These are phyloP conservation scores for Colletotrichum lindemuthianum DNA, from an alignment of 2,329 filamentous ascomycete species.

Conservation along the genomic window DNA sequence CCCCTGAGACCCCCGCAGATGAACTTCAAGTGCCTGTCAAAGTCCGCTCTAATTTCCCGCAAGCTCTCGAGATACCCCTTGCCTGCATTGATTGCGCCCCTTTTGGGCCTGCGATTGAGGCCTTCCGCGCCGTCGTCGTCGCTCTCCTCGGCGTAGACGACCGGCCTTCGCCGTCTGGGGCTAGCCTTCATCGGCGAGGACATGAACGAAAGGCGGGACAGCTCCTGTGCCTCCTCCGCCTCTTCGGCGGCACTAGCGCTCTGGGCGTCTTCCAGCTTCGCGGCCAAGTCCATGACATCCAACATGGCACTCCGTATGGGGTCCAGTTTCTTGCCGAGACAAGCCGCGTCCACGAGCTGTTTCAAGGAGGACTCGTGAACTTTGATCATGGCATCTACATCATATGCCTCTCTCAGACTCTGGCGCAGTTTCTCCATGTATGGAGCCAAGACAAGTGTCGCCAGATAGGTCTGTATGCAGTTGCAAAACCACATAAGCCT, in stretches of 20 bases:
- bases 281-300: conserved; percentile 79
- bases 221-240: conserved; percentile 50
- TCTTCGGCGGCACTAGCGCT: conserved; percentile 49
- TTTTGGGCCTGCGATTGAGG: conserved; percentile 17
- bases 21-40: conserved; percentile 74
- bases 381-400: conserved; percentile 83
- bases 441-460: conserved; percentile 75
- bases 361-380: conserved; percentile 73
- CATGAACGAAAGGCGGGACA: conserved; percentile 50
- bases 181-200: conserved; percentile 44
- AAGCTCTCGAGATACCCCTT: conserved; percentile 63
- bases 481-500: conserved; percentile 82
- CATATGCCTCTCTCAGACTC: conserved; percentile 68
- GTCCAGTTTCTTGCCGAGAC: conserved; percentile 74
- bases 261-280: conserved; percentile 73
- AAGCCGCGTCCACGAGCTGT: conserved; percentile 72
- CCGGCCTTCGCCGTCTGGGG: conserved; percentile 36
- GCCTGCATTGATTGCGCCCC: conserved; percentile 36
- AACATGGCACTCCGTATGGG: conserved; percentile 79
- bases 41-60: conserved; percentile 67
- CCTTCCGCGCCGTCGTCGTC: conserved; percentile 51
- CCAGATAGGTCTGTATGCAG: conserved; percentile 79
- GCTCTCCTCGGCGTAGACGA: conserved; percentile 41
- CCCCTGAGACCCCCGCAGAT: conserved; percentile 77
- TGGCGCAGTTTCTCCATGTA: conserved; percentile 65